Conservation (phyloP, 192 early-diverging fungal species). For the Neocallimastix lanati region DNA sequence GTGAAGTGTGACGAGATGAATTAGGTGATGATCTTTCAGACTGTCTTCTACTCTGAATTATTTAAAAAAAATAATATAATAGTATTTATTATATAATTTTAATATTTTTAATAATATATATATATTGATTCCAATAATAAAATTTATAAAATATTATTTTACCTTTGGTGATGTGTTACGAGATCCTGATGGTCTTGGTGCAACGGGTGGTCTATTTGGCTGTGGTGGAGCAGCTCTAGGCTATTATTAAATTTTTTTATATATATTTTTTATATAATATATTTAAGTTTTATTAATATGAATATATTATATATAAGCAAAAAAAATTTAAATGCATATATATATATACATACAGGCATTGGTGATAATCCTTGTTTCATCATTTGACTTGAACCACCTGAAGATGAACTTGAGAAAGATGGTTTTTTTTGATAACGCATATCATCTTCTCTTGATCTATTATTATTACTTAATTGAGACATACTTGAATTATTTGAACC, state of each 20-base stretch:
- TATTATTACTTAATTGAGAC: background rate
- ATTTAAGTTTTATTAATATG: too few relatives aligned
- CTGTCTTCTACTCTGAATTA: constrained; percentile 2
- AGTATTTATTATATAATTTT: too few relatives aligned
- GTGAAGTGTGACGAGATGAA: background rate
- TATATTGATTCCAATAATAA: too few relatives aligned
- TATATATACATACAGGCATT: background rate
- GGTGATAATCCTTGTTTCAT: background rate
- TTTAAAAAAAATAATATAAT: background rate
- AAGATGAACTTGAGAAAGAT: background rate
- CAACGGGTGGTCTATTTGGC: background rate
- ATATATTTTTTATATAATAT: too few relatives aligned
- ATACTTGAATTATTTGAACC: background rate
- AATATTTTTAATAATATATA: too few relatives aligned
- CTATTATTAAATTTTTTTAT: too few relatives aligned
- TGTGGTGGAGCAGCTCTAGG: background rate
- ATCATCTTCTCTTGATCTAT: background rate
- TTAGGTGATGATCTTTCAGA: constrained; percentile 5
- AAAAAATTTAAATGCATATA: too few relatives aligned
- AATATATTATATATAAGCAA: too few relatives aligned
- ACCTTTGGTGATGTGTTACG: background rate
- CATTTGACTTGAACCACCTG: background rate
- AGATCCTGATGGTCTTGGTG: background rate
- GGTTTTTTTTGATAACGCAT: background rate
- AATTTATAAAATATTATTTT: too few relatives aligned